Evolutionary conservation across 176 grass and related monocot species (phyloP).

Genomic region (Eragrostis nindensis): DNA sequence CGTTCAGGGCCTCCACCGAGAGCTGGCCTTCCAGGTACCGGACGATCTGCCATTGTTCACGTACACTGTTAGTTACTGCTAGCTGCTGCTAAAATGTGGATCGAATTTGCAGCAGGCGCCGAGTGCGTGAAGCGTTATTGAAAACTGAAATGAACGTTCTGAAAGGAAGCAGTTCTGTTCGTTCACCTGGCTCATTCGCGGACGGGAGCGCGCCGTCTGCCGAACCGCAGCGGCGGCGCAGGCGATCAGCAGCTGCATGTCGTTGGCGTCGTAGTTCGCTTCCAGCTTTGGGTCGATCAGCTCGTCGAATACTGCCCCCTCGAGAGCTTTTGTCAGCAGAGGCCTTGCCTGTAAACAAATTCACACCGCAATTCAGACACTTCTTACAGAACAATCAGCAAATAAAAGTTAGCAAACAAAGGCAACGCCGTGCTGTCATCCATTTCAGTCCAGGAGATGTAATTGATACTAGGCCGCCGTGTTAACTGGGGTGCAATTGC

Average conservation of each 20-base stretch:
- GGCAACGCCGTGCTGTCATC: neutral
- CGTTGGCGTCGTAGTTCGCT: conserved; percentile 44
- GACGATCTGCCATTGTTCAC: conserved; percentile 52
- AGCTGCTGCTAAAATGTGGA: neutral
- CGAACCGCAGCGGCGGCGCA: conserved; percentile 77
- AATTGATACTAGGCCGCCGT: neutral
- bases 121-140: neutral
- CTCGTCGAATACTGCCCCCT: conserved; percentile 35
- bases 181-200: conserved; percentile 73
- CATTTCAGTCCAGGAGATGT: neutral
- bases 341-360: conserved; percentile 59
- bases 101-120: neutral
- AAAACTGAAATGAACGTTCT: neutral
- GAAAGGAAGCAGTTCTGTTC: neutral
- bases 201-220: conserved; percentile 56
- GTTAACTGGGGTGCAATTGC: neutral
- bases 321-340: conserved; percentile 49
- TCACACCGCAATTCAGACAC: neutral
- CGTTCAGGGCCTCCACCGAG: conserved; percentile 67
- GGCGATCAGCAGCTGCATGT: conserved; percentile 68
- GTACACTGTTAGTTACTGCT: neutral
- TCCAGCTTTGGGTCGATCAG: conserved; percentile 59
- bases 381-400: neutral
- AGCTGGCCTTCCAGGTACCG: conserved; percentile 84
- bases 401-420: neutral